Conservation (phyloP, 495 filamentous ascomycete species). For the Neurospora pannonica region DNA sequence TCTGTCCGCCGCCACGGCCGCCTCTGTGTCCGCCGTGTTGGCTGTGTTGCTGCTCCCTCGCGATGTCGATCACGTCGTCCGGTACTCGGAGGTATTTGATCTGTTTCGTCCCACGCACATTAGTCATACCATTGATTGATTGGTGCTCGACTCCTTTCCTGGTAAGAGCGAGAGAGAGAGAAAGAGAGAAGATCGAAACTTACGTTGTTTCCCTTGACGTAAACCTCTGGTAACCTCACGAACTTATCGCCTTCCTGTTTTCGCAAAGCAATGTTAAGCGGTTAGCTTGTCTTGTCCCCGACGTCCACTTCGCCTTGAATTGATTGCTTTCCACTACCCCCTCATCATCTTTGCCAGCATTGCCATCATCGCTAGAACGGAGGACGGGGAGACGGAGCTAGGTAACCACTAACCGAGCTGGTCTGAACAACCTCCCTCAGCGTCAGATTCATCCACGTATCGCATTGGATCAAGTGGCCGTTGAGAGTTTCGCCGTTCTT, state of each 20-base stretch:
- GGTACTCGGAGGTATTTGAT: conserved; percentile 97
- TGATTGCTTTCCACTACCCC: neutral
- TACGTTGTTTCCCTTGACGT: conserved; percentile 95
- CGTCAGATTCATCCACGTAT: conserved; percentile 99
- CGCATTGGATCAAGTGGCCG: conserved; percentile 88
- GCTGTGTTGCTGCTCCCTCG: conserved; percentile 79
- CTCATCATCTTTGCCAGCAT: neutral
- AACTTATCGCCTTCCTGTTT: conserved; percentile 81
- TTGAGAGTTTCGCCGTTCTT: conserved; percentile 98
- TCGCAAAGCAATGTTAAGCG: neutral
- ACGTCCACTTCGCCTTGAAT: neutral
- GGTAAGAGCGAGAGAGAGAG: neutral
- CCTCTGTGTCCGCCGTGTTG: conserved; percentile 51
- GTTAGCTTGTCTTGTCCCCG: conserved; percentile 1
- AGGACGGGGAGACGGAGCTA: neutral
- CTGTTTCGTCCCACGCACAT: conserved; percentile 34
- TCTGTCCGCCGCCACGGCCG: conserved; percentile 56
- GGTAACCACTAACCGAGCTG: conserved; percentile 47
- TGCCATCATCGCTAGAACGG: neutral
- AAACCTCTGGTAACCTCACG: conserved; percentile 81
- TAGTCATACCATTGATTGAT: neutral
- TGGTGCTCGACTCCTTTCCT: neutral
- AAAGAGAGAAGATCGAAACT: conserved; percentile 12
- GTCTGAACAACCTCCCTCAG: conserved; percentile 97
- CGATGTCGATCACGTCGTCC: conserved; percentile 88